Percentiles rank a stretch among this genome's conserved stretches.
phyloP scores from a whole-genome alignment of 352 stramenopile genomes.

The Saprolegnia diclina region DNA sequence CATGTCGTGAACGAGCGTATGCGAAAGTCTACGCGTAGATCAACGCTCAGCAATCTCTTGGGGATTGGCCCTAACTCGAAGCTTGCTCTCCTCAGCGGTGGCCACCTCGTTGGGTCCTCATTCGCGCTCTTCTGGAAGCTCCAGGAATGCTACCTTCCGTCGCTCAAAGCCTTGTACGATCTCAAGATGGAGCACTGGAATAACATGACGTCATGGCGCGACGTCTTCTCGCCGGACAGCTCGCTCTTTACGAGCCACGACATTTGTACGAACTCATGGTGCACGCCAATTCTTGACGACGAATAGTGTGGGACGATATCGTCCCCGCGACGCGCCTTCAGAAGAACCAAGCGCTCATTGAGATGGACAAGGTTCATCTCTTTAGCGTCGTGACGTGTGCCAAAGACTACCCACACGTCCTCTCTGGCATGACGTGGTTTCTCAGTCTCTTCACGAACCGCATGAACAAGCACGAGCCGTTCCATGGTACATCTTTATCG shows the following conservation, averaged over 20 bases:
- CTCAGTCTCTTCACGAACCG: slow-evolving; percentile 46
- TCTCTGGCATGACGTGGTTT: slow-evolving; percentile 62
- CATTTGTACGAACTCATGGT: slow-evolving; percentile 25
- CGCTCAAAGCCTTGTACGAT: slow-evolving; percentile 41
- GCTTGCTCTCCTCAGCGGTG: slow-evolving; percentile 36
- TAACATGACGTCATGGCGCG: slow-evolving; percentile 21
- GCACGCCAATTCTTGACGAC: slow-evolving; percentile 28
- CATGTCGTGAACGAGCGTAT: background rate
- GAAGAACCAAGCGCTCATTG: slow-evolving; percentile 41
- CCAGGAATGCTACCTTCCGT: slow-evolving; percentile 37
- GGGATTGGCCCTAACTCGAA: slow-evolving; percentile 37
- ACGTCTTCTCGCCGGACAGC: slow-evolving; percentile 11
- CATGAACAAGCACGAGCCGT: slow-evolving; percentile 44
- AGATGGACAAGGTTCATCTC: slow-evolving; percentile 42
- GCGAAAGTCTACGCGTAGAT: slow-evolving; percentile 18
- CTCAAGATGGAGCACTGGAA: slow-evolving; percentile 61
- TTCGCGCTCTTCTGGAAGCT: slow-evolving; percentile 46
- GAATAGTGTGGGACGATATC: slow-evolving; percentile 41
- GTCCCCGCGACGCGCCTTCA: slow-evolving; percentile 45
- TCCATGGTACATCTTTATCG: slow-evolving; percentile 35
- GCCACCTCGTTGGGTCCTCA: slow-evolving; percentile 39
- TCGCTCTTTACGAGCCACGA: slow-evolving; percentile 35
- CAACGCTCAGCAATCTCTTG: slow-evolving; percentile 43
- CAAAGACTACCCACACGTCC: slow-evolving; percentile 18
- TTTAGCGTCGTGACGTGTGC: slow-evolving; percentile 71